Conservation (phyloP, 2,329 filamentous ascomycete species). For the Trichoderma breve region DNA sequence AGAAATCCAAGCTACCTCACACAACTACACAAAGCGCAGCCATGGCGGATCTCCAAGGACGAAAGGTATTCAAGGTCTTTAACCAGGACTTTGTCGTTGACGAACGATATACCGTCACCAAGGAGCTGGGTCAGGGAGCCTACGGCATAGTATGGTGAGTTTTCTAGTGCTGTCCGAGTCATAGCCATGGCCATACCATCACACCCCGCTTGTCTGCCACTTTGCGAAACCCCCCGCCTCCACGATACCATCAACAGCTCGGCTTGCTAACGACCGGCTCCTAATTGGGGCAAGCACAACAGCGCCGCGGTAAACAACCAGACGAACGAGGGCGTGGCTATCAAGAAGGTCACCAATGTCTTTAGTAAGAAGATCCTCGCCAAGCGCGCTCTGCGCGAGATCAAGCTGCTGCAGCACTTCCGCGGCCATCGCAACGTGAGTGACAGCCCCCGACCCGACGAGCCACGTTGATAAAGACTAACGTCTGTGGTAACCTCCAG, state of each 20-base stretch:
- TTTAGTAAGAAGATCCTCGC: constrained; percentile 99
- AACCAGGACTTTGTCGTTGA: constrained; percentile 99
- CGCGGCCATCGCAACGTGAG: constrained; percentile 81
- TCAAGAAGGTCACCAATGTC: constrained; percentile 99
- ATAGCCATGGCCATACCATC: neutral
- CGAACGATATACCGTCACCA: constrained; percentile 96
- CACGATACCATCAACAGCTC: constrained; percentile 13
- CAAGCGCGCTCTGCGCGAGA: constrained; percentile 95
- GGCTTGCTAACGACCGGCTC: constrained; percentile 30
- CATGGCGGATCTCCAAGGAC: constrained; percentile 48
- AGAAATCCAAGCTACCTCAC: neutral
- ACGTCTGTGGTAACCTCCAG: constrained; percentile 44
- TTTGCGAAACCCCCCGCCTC: constrained; percentile 28
- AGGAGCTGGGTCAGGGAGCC: constrained; percentile 96
- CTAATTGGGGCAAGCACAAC: constrained; percentile 21
- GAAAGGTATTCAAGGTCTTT: constrained; percentile 99
- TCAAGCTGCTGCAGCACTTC: constrained; percentile 98
- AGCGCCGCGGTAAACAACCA: constrained; percentile 91
- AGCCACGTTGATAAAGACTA: neutral
- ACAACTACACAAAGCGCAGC: constrained; percentile 5
- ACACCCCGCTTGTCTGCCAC: constrained; percentile 1
- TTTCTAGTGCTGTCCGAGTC: neutral
- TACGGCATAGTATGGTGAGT: constrained; percentile 96
- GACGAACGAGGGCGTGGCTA: constrained; percentile 89
- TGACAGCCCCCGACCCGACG: constrained; percentile 25